Percentiles rank a stretch among this genome's conserved stretches.
phyloP scores from a whole-genome alignment of 2,329 filamentous ascomycete genomes.

The Aspergillus amoenus region DNA sequence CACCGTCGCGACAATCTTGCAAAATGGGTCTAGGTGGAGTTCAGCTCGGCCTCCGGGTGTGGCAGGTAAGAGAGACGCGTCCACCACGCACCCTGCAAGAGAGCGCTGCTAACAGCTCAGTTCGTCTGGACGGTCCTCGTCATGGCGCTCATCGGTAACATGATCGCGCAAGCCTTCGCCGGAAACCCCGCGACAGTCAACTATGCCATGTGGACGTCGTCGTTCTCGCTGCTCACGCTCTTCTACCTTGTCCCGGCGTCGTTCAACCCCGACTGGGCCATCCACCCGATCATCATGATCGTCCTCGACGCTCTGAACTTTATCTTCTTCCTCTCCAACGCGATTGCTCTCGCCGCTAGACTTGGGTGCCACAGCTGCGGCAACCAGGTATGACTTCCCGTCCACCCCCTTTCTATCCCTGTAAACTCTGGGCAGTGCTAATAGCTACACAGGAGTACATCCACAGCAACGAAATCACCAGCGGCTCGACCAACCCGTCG shows the following conservation, averaged over 20 bases:
- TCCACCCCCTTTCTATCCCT: neutral
- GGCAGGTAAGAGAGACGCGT: slow-evolving; percentile 27
- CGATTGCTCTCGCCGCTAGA: slow-evolving; percentile 49
- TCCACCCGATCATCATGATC: slow-evolving; percentile 46
- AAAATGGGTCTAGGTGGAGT: slow-evolving; percentile 29
- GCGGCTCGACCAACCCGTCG: slow-evolving; percentile 34
- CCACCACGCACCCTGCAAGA: neutral
- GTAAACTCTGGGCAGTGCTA: neutral
- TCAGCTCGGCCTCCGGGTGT: slow-evolving; percentile 32
- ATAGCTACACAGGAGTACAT: slow-evolving; percentile 30
- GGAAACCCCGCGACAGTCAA: slow-evolving; percentile 60
- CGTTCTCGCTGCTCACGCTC: slow-evolving; percentile 49
- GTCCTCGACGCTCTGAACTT: slow-evolving; percentile 48
- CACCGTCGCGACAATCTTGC: slow-evolving; percentile 1
- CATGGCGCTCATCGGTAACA: slow-evolving; percentile 63
- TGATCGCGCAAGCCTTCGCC: slow-evolving; percentile 53
- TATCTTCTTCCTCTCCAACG: slow-evolving; percentile 50
- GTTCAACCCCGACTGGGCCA: slow-evolving; percentile 39
- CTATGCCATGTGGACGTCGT: slow-evolving; percentile 48
- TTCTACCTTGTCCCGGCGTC: slow-evolving; percentile 49
- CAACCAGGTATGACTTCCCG: slow-evolving; percentile 40
- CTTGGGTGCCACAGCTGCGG: slow-evolving; percentile 46
- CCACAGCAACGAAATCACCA: slow-evolving; percentile 46
- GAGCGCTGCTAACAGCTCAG: slow-evolving; percentile 36
- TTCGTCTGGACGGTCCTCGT: slow-evolving; percentile 61